Evolutionary conservation across 2,329 filamentous ascomycete species (phyloP).

Genomic region (Xylariaceae sp.): DNA sequence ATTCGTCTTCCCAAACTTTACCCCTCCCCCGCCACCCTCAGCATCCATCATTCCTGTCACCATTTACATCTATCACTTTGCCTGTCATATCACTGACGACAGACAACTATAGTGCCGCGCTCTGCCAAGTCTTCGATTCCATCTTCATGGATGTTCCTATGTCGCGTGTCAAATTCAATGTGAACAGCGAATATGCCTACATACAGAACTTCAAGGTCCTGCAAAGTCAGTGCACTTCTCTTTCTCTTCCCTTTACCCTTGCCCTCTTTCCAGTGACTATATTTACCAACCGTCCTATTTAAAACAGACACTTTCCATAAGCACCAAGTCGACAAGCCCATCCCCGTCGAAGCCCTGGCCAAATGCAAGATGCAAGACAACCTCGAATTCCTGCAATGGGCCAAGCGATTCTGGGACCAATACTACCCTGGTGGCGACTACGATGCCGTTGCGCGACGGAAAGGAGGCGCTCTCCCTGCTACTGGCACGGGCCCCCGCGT

Average conservation of each 20-base stretch:
- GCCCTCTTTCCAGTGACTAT: slow-evolving; percentile 5
- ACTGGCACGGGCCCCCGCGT: slow-evolving; percentile 36
- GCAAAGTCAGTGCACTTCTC: slow-evolving; percentile 64
- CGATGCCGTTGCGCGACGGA: slow-evolving; percentile 81
- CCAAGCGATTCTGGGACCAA: slow-evolving; percentile 95
- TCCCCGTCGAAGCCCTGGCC: slow-evolving; percentile 82
- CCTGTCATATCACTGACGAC: too few species aligned
- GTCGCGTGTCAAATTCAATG: slow-evolving; percentile 96
- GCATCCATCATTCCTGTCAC: too few species aligned
- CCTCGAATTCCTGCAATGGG: slow-evolving; percentile 97
- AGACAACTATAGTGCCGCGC: slow-evolving; percentile 64
- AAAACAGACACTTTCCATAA: slow-evolving; percentile 71
- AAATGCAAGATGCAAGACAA: slow-evolving; percentile 99
- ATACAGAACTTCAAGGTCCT: slow-evolving; percentile 98
- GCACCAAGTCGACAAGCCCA: slow-evolving; percentile 82
- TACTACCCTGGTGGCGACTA: slow-evolving; percentile 97
- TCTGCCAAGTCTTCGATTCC: slow-evolving; percentile 97
- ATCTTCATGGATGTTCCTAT: slow-evolving; percentile 96
- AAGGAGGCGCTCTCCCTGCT: slow-evolving; percentile 63
- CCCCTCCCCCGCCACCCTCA: slow-evolving; percentile 29
- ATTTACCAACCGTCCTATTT: not conserved
- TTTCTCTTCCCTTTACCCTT: slow-evolving; percentile 1
- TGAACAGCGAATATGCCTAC: slow-evolving; percentile 94
- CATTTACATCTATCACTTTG: not conserved
- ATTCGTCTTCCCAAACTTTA: slow-evolving; percentile 24